phyloP scores from a whole-genome alignment of 257 asterid species.

The Cordia subcordata region DNA sequence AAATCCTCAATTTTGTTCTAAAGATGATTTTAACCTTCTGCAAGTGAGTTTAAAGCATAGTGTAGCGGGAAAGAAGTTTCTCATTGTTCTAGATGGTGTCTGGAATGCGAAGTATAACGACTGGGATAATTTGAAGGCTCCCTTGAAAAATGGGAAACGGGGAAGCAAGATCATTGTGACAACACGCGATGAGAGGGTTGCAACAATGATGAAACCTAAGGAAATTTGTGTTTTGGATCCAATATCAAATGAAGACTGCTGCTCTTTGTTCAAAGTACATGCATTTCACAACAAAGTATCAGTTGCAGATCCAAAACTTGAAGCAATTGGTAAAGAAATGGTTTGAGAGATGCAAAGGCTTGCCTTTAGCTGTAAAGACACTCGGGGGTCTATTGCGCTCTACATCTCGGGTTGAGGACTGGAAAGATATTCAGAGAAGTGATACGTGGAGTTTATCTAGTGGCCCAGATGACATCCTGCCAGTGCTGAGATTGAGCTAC shows the following conservation, averaged over 20 bases:
- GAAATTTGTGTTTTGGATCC: not conserved
- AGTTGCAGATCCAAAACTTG: not conserved
- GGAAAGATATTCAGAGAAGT: conserved; percentile 1
- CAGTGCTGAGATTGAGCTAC: conserved; percentile 9
- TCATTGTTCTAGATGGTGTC: conserved; percentile 55
- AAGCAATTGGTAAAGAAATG: conserved; percentile 1
- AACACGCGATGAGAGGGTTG: conserved; percentile 43
- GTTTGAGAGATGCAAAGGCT: conserved; percentile 3
- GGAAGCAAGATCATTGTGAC: conserved; percentile 60
- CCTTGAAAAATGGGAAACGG: conserved; percentile 31
- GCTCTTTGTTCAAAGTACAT: conserved; percentile 12
- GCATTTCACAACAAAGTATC: not conserved
- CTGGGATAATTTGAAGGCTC: conserved; percentile 36
- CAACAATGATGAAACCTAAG: conserved; percentile 30
- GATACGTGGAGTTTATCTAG: not conserved
- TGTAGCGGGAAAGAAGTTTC: conserved; percentile 36
- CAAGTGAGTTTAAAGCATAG: conserved; percentile 40
- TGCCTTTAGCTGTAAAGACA: conserved; percentile 17
- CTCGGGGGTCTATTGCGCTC: conserved; percentile 7
- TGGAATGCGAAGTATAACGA: conserved; percentile 40
- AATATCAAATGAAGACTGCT: not conserved
- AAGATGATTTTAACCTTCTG: conserved; percentile 27
- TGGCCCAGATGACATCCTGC: not conserved
- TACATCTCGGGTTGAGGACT: not conserved
- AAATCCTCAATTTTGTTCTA: not conserved